phyloP scores from a whole-genome alignment of 129 eudicot genomes.

The Mikania micrantha region DNA sequence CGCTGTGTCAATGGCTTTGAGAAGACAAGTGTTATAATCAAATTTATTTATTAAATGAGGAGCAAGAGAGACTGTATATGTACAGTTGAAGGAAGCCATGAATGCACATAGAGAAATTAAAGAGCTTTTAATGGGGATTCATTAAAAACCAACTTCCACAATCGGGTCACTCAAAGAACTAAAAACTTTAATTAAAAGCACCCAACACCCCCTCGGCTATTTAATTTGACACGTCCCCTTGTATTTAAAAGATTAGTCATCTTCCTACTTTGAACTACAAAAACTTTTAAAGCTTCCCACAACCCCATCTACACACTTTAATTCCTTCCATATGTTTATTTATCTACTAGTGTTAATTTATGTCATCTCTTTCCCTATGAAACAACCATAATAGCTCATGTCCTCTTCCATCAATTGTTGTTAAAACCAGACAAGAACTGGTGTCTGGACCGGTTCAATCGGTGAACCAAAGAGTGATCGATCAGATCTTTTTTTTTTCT shows the following conservation, averaged over 20 bases:
- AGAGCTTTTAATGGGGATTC: slow-evolving; percentile 35
- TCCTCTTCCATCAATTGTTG: neutral
- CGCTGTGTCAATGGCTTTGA: too few relatives aligned
- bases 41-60: slow-evolving; percentile 38
- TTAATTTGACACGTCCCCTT: slow-evolving; percentile 41
- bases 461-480: too few relatives aligned
- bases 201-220: slow-evolving; percentile 41
- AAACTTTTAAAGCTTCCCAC: slow-evolving; percentile 46
- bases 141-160: slow-evolving; percentile 62
- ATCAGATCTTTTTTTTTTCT: too few relatives aligned
- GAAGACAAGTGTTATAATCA: slow-evolving; percentile 12
- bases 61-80: slow-evolving; percentile 31
- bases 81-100: slow-evolving; percentile 70
- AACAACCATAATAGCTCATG: slow-evolving; percentile 32
- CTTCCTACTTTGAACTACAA: slow-evolving; percentile 41
- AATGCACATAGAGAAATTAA: slow-evolving; percentile 30
- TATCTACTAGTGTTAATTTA: slow-evolving; percentile 42
- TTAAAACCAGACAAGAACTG: too few relatives aligned
- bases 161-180: slow-evolving; percentile 46
- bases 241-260: slow-evolving; percentile 30
- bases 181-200: slow-evolving; percentile 41
- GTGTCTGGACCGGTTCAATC: too few relatives aligned
- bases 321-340: slow-evolving; percentile 33
- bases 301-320: slow-evolving; percentile 41
- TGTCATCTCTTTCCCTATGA: slow-evolving; percentile 23